Percentiles rank a stretch among this genome's conserved stretches.
Conservation (phyloP, 257 asterid genomes). For the Solanum lignicaule region DNA sequence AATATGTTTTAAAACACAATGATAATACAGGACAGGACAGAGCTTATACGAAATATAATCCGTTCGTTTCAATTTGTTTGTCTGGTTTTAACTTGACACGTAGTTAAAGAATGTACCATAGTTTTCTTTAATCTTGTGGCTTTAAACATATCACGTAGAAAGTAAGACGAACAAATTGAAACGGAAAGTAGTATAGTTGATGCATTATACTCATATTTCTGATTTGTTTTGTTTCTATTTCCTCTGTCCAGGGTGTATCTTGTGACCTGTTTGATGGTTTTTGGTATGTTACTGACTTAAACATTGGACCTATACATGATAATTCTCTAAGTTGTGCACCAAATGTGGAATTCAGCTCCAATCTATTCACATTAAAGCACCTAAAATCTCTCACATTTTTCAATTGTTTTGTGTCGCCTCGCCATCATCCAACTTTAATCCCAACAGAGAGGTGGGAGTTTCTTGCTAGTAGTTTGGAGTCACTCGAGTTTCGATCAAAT, state of each 20-base stretch:
- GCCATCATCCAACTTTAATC: slow-evolving; percentile 26
- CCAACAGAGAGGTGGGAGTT: slow-evolving; percentile 52
- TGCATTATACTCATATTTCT: neutral
- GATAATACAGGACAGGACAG: neutral
- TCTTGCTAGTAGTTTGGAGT: slow-evolving; percentile 40
- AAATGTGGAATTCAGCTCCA: slow-evolving; percentile 39
- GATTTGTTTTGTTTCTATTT: neutral
- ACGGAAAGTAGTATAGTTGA: neutral
- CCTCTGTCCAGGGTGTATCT: slow-evolving; percentile 69
- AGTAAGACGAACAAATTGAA: neutral
- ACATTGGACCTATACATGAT: slow-evolving; percentile 76
- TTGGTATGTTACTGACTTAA: slow-evolving; percentile 80
- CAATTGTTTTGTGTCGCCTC: slow-evolving; percentile 47
- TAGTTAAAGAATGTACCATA: neutral
- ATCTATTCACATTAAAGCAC: slow-evolving; percentile 46
- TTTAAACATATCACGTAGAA: too few relatives aligned
- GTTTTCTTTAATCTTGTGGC: neutral
- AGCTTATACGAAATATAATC: neutral
- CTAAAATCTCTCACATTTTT: slow-evolving; percentile 66
- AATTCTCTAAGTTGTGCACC: slow-evolving; percentile 73
- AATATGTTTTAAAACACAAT: neutral
- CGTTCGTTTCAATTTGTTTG: neutral
- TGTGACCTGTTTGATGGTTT: slow-evolving; percentile 78
- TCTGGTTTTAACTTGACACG: neutral
- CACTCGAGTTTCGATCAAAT: slow-evolving; percentile 67